Evolutionary conservation across 108 stramenopile genomes (phyloP).

Genomic region (Nitzschia palea): DNA sequence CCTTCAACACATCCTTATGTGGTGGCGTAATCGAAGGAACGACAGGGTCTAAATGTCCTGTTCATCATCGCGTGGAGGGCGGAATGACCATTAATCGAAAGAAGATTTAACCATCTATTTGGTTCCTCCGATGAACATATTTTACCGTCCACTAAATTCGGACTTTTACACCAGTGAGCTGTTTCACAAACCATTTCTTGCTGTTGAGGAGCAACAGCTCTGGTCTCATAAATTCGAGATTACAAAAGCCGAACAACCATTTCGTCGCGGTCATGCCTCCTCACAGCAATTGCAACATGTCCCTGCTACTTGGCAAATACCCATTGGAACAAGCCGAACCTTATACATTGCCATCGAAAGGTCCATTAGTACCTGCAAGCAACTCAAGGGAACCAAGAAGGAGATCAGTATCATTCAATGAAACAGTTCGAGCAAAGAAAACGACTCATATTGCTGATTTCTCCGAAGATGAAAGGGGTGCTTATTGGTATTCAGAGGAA

Average conservation of each 20-base stretch:
- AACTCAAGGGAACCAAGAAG: not conserved
- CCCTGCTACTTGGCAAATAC: not conserved
- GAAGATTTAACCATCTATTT: too few species aligned
- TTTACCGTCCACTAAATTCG: not conserved
- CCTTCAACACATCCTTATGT: too few species aligned
- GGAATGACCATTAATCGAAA: too few species aligned
- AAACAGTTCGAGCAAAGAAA: not conserved
- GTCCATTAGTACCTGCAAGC: not conserved
- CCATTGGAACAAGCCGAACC: not conserved
- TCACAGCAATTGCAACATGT: not conserved
- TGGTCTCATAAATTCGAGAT: too few species aligned
- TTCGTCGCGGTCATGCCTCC: not conserved
- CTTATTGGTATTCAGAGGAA: not conserved
- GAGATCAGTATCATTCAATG: not conserved
- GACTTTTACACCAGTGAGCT: too few species aligned
- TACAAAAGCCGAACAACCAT: not conserved
- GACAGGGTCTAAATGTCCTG: too few species aligned
- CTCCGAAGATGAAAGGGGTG: not conserved
- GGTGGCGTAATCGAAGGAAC: too few species aligned
- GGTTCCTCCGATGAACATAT: not conserved
- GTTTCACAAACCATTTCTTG: too few species aligned
- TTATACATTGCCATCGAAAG: not conserved
- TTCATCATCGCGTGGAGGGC: too few species aligned
- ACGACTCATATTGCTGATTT: not conserved
- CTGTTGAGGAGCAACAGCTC: too few species aligned